Evolutionary conservation across 2,329 filamentous ascomycete genomes (phyloP).

Genomic region (Biscogniauxia marginata): DNA sequence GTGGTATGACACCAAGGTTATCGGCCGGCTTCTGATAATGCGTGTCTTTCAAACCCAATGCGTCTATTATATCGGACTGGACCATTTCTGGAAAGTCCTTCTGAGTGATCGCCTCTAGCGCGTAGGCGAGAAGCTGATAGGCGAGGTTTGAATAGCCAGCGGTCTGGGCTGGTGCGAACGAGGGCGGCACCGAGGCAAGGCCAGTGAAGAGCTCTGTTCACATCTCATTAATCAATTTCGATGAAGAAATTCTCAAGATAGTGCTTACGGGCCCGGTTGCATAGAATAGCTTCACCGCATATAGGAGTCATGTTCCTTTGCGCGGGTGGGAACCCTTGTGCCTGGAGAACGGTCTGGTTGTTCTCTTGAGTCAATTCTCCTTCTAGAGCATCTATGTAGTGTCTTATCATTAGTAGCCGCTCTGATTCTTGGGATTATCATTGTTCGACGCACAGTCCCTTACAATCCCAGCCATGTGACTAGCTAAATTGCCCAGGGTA

Average conservation of each 20-base stretch:
- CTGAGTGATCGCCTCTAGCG: slow-evolving; percentile 27
- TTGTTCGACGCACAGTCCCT: slow-evolving; percentile 28
- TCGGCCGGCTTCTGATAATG: slow-evolving; percentile 25
- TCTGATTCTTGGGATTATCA: not conserved
- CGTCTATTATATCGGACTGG: slow-evolving; percentile 20
- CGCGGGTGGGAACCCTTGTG: slow-evolving; percentile 27
- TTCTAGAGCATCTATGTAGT: slow-evolving; percentile 23
- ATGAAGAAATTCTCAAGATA: not conserved
- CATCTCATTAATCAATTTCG: not conserved
- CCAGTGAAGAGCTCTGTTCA: slow-evolving; percentile 25
- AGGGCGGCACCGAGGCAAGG: slow-evolving; percentile 24
- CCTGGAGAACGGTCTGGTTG: slow-evolving; percentile 23
- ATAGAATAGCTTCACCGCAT: slow-evolving; percentile 24
- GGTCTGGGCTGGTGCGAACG: slow-evolving; percentile 25
- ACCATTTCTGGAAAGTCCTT: slow-evolving; percentile 24
- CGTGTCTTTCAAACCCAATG: slow-evolving; percentile 21
- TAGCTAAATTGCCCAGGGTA: slow-evolving; percentile 31
- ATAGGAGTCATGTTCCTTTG: slow-evolving; percentile 16
- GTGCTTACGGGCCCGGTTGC: slow-evolving; percentile 22
- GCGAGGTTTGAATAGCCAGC: slow-evolving; percentile 29
- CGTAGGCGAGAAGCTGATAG: slow-evolving; percentile 29
- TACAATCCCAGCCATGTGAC: slow-evolving; percentile 30
- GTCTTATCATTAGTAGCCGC: not conserved
- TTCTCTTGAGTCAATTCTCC: slow-evolving; percentile 30
- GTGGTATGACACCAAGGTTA: slow-evolving; percentile 23